Base-by-base conservation (phyloP, 352 stramenopile genomes). In the Globisporangium parvum region DNA sequence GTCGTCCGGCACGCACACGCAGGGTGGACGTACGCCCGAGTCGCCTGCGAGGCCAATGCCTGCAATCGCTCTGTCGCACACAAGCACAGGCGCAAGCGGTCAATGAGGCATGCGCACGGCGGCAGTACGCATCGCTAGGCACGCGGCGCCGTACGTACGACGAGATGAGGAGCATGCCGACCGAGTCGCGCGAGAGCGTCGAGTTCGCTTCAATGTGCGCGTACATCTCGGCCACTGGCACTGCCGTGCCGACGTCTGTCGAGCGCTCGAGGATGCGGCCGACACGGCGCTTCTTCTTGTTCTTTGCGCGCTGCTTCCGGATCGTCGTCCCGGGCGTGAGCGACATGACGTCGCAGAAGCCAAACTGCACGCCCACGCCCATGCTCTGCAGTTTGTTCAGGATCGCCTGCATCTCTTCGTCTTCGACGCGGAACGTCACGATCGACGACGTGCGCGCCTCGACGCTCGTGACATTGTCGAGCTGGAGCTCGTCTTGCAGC, bases 311-410 rank as follows among this genome's bases (percentile, higher is more conserved):
- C 51, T 57, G 70, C 44, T 90, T 83, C 54, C 66, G 80, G 47
- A 93, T 85, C 47, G 80, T 89, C 17, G 83, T 93, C 53, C 83
- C 83, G 1, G 83, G 80, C 47, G 83, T 93, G 63, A 91, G 77
- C 55, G 79, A 91, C 83, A 93, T 93, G 70, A 93, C 83, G 57
- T 93, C 83, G 65, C 83, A 93, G 59, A 93, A 91, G 49, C 83
- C 83, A 55, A 91, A 93, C 62, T 91, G 77, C 35, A 93, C 81
- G 26, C 83, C 83, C 23, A 93, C 83, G 51, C 83, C 83, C 71
- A 91, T 85, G 49, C 67, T 66, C 64, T 93, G 81, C 39, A 93
- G 73, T 49, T 77, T 81, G 56, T 80, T 93, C n/a, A 93, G 64
- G 49, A 93, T 87, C 23, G 70, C 60, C 65, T 93, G 80, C 83